Conservation (phyloP, 257 asterid genomes). For the Solanum habrochaites region DNA sequence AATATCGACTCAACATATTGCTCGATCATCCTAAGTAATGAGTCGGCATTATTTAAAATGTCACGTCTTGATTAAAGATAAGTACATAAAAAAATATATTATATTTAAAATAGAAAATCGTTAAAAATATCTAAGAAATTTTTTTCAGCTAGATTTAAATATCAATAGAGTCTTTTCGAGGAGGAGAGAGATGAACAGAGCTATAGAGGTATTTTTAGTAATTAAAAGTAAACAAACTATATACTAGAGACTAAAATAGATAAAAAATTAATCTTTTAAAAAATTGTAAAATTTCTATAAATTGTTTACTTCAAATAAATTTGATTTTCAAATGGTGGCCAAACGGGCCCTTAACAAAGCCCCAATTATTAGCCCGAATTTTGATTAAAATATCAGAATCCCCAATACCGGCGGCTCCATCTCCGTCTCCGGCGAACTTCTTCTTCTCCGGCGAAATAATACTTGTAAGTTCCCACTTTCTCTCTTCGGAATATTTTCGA, state of each 20-base stretch:
- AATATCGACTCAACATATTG: neutral
- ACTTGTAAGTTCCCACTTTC: neutral
- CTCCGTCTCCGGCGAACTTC: neutral
- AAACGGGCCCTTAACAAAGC: neutral
- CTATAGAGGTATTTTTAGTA: neutral
- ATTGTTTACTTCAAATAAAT: too few species aligned
- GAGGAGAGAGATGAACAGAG: neutral
- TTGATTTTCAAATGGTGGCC: neutral
- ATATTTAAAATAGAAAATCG: neutral
- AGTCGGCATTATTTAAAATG: neutral
- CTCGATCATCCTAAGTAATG: neutral
- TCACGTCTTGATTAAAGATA: neutral
- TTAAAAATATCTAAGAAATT: neutral
- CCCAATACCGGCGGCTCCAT: neutral
- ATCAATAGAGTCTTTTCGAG: accelerated
- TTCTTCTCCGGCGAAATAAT: neutral
- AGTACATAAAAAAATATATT: neutral
- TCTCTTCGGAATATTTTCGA: neutral
- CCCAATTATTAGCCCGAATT: neutral
- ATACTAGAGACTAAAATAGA: neutral
- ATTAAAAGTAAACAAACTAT: neutral
- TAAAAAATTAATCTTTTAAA: neutral
- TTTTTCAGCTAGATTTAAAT: too few species aligned
- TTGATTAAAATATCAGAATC: neutral
- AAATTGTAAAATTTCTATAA: too few species aligned